A percentile compares a stretch with the other conserved stretches of the same genome.
Evolutionary conservation across 345 rosid species (phyloP).

Genomic region (Eucalyptus polybractea): DNA sequence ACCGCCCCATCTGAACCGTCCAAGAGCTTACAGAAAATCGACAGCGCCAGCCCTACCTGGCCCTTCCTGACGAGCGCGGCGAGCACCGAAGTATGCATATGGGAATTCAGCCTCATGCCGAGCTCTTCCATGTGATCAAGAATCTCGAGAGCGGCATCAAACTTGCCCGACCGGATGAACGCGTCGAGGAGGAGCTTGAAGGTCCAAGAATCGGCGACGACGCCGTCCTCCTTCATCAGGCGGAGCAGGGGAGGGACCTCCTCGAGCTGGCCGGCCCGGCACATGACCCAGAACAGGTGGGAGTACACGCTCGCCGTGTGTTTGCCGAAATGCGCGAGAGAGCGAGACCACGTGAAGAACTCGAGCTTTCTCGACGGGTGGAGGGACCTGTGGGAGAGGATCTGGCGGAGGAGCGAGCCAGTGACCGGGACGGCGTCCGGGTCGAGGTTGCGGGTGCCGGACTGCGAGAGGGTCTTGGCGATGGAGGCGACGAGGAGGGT

Average conservation of each 20-base stretch:
- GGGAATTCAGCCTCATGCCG: conserved; percentile 27
- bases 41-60: conserved; percentile 41
- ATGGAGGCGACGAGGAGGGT: no score
- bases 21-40: conserved; percentile 62
- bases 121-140: conserved; percentile 69
- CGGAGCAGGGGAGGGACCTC: conserved; percentile 43
- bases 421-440: no score
- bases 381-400: conserved; percentile 44
- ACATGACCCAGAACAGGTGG: conserved; percentile 46
- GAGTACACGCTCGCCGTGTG: conserved; percentile 58
- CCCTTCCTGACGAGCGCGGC: conserved; percentile 54
- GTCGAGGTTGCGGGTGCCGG: no score
- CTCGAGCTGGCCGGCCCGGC: conserved; percentile 42
- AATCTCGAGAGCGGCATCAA: conserved; percentile 30
- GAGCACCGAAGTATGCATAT: conserved; percentile 52
- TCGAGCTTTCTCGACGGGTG: conserved; percentile 47
- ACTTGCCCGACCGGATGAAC: no score
- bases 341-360: conserved; percentile 30
- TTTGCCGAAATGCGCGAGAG: conserved; percentile 42
- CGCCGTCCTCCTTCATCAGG: no score
- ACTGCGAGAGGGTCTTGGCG: no score
- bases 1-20: conserved; percentile 10
- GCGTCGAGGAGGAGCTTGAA: no score
- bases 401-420: conserved; percentile 7
- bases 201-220: no score